Base-by-base conservation (phyloP, 345 rosid species). In the Lepidium sativum region DNA sequence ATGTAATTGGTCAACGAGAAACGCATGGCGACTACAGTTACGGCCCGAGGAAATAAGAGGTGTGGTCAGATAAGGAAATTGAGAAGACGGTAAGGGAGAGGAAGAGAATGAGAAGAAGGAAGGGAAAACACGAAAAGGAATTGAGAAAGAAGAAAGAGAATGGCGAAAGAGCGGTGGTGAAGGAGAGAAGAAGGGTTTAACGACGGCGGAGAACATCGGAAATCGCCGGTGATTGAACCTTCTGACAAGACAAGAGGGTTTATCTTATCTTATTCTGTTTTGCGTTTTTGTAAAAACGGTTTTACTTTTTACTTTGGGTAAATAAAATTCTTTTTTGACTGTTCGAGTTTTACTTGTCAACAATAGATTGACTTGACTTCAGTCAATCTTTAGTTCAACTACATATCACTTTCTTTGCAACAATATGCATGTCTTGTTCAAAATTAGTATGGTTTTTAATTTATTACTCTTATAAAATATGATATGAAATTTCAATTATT, bases 1-100 rank as follows among this genome's bases (percentile, higher is more conserved):
- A 60, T 80, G 31, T 27, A 27, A 63, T n/a, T 83, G 85, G 25
- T 85, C 85, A 29, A 74, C 15, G 50, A 62, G 25, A 14, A 52
- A 61, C 29, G 66, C 66, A 49, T 35, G 42, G 54, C 50, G 51
- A 48, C 29, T 51, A 8, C 21, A 65, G 54, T 57, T 51, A 9
- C 42, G 69, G 42, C 45, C 1, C 6, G 63, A 41, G 14, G 57
- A 14, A 6, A 56, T 1, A 32, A 67, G 39, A 54, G 65, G 65
- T n/a, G 38, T 44, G 8, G 35, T 8, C n/a, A 39, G 49, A 52
- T 27, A 6, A 27, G 59, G 9, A 39, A 20, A 15, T 11, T 39
- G 60, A 1, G 62, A 34, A 58, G 77, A 41, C 6, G 38, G 67
- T 21, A 64, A 38, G 54, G 42, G 55, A 38, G 48, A 61, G 52